Conservation (phyloP, 1,139 yeast genomes). For the Scheffersomyces segobiensis region DNA sequence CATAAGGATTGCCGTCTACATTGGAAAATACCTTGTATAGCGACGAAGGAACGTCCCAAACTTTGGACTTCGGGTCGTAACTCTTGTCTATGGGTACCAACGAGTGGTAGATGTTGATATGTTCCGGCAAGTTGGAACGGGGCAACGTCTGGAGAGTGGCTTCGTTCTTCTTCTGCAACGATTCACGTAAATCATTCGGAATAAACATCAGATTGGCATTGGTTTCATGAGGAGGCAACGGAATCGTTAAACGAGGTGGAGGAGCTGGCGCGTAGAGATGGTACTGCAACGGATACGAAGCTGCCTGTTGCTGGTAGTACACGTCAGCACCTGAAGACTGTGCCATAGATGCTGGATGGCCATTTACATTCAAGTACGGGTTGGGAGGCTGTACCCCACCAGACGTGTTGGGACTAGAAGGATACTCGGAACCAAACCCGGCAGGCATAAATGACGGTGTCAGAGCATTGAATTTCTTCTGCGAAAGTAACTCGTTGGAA, state of each 20-base stretch:
- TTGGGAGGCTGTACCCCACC: constrained; percentile 12
- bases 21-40: constrained; percentile 81
- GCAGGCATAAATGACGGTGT: constrained; percentile 39
- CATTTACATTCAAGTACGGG: constrained; percentile 18
- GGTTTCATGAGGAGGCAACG: constrained; percentile 69
- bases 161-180: constrained; percentile 71
- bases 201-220: constrained; percentile 70
- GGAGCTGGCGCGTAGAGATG: constrained; percentile 90
- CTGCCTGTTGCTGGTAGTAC: constrained; percentile 19
- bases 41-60: constrained; percentile 63
- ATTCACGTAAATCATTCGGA: constrained; percentile 70
- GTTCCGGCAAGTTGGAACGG: constrained; percentile 65
- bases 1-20: constrained; percentile 75
- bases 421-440: constrained; percentile 6
- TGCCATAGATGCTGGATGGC: constrained; percentile 3
- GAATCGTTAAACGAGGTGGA: constrained; percentile 66
- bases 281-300: constrained; percentile 69
- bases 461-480: constrained; percentile 33
- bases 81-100: constrained; percentile 78
- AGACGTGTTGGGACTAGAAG: constrained; percentile 5
- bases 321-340: constrained; percentile 16
- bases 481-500: constrained; percentile 6
- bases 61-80: constrained; percentile 51
- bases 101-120: constrained; percentile 82
- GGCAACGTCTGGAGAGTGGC: constrained; percentile 74